phyloP scores from a whole-genome alignment of 768 basidiomycete genomes.

The Lactarius sp. region DNA sequence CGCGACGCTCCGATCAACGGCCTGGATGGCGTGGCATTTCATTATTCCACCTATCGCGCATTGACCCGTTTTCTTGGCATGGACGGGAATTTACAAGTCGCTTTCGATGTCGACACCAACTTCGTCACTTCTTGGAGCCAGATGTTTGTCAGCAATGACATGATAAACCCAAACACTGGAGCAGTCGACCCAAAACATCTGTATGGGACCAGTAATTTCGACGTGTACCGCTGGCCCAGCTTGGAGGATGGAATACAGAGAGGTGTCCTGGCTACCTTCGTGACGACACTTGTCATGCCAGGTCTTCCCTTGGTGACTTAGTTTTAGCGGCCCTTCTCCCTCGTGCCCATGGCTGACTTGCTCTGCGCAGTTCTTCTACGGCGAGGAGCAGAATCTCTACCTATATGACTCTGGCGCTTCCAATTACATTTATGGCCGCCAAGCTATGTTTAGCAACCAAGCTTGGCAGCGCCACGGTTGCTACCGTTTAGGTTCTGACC shows the following conservation, averaged over 20 bases:
- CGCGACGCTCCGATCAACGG: conserved; percentile 56
- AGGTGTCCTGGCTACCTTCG: conserved; percentile 71
- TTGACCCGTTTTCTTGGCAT: conserved; percentile 86
- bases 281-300: conserved; percentile 78
- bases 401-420: conserved; percentile 77
- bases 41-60: conserved; percentile 89
- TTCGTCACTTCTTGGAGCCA: conserved; percentile 89
- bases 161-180: conserved; percentile 66
- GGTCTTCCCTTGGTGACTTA: conserved; percentile 69
- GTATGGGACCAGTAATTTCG: conserved; percentile 90
- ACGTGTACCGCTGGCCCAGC: conserved; percentile 91
- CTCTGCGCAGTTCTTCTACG: conserved; percentile 64
- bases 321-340: neutral
- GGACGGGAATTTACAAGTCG: conserved; percentile 91
- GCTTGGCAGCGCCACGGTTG: conserved; percentile 96
- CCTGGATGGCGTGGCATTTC: conserved; percentile 82
- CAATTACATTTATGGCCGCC: conserved; percentile 93
- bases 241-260: conserved; percentile 78
- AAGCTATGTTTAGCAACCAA: conserved; percentile 78
- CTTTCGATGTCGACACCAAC: conserved; percentile 77
- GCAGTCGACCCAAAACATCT: conserved; percentile 78
- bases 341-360: conserved; percentile 19
- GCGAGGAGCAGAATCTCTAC: conserved; percentile 91
- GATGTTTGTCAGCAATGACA: conserved; percentile 86
- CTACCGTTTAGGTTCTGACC: conserved; percentile 82